Conservation (phyloP, 177 flowering plant genomes). For the Vitis hybrid region DNA sequence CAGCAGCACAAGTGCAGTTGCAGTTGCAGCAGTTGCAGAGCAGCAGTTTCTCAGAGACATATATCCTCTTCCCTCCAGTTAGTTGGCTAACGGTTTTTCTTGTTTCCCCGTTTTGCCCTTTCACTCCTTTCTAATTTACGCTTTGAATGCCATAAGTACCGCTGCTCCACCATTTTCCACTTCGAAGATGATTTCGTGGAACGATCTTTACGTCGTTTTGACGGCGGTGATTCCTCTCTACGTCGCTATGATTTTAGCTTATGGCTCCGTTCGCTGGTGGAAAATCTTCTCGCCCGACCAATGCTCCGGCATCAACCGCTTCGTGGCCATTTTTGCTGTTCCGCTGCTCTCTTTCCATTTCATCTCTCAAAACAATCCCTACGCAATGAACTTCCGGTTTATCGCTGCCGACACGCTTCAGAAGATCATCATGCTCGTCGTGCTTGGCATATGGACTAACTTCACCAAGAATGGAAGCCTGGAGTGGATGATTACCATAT, state of each 20-base stretch:
- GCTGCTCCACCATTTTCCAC: no score
- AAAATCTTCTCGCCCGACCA: slow-evolving; percentile 90
- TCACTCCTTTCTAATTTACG: slow-evolving; percentile 9
- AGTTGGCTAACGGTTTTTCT: slow-evolving; percentile 39
- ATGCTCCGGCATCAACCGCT: slow-evolving; percentile 95
- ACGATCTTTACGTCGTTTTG: slow-evolving; percentile 77
- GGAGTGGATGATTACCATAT: slow-evolving; percentile 89
- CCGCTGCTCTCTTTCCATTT: slow-evolving; percentile 91
- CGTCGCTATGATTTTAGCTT: slow-evolving; percentile 94
- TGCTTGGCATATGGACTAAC: slow-evolving; percentile 60
- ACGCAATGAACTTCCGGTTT: slow-evolving; percentile 80
- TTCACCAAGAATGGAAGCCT: slow-evolving; percentile 56
- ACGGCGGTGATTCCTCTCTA: slow-evolving; percentile 86
- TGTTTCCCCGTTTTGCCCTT: slow-evolving; percentile 29
- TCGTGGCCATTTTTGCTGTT: slow-evolving; percentile 92
- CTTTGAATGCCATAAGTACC: no score
- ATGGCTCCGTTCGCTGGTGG: slow-evolving; percentile 96
- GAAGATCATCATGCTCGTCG: slow-evolving; percentile 70
- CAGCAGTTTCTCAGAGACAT: background rate
- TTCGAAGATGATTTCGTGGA: slow-evolving; percentile 60
- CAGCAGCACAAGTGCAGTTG: background rate
- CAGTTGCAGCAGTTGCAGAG: slow-evolving; percentile 1
- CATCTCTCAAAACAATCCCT: slow-evolving; percentile 77
- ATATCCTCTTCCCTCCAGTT: slow-evolving; percentile 10
- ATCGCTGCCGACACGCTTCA: slow-evolving; percentile 93